These are phyloP conservation scores for Closterium sp. DNA, from an alignment of 139 green algal species.

Conservation along the genomic window DNA sequence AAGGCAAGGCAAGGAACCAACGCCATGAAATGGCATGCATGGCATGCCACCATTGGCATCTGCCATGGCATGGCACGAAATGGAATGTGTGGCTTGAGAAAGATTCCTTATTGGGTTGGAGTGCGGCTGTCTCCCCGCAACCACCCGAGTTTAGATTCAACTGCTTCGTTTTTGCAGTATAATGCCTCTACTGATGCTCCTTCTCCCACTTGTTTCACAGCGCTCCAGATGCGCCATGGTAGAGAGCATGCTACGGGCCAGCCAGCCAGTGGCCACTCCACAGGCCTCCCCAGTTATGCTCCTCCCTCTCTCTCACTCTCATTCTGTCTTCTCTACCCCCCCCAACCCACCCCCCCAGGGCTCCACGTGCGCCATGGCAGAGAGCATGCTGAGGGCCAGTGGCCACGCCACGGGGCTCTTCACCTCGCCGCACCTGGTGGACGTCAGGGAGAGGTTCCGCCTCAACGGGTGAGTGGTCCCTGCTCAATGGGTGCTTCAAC, in stretches of 20 bases:
- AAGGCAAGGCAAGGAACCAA: constrained; percentile 39
- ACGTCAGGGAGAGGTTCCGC: constrained; percentile 57
- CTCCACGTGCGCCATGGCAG: constrained; percentile 56
- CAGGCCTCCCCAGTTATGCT: neutral
- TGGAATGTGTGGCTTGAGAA: too few relatives aligned
- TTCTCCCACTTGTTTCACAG: neutral
- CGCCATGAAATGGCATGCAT: neutral
- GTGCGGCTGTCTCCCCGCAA: too few relatives aligned
- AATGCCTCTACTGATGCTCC: too few relatives aligned
- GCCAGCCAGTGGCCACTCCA: too few relatives aligned
- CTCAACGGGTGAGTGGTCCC: constrained; percentile 42
- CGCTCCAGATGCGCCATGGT: neutral
- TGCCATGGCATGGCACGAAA: neutral
- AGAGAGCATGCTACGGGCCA: too few relatives aligned
- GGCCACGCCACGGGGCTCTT: constrained; percentile 52
- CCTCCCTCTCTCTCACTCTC: neutral
- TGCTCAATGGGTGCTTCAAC: neutral
- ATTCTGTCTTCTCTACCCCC: neutral
- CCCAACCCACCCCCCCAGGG: constrained; percentile 27
- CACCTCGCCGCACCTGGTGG: constrained; percentile 59
- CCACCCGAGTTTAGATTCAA: too few relatives aligned
- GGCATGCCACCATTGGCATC: neutral
- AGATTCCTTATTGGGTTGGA: too few relatives aligned
- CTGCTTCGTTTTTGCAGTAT: too few relatives aligned
- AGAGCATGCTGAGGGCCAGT: constrained; percentile 39